Base-by-base conservation (phyloP, 257 asterid species). In the Solanum corneliomulleri region DNA sequence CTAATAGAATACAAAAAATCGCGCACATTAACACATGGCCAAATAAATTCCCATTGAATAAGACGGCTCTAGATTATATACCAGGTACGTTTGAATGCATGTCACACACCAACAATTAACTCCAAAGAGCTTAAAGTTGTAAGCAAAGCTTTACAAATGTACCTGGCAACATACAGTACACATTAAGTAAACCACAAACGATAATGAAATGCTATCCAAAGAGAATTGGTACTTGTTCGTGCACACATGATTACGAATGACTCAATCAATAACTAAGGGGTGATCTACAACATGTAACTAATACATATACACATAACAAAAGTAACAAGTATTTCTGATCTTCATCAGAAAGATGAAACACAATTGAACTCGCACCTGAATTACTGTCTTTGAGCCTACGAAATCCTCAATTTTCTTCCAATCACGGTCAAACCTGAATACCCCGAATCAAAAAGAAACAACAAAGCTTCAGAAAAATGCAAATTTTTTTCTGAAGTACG, bases 381-480 rank as follows among this genome's bases (percentile, higher is more conserved):
- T 96, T 71, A 95, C 99, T 23, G 99, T 94, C 91, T 96, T 96
- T 82, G 99, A 96, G 86, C 97, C 98, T 68, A 96, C 91, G 84
- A 96, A 96, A 88, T 94, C 99, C 90, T 96, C 99, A 86, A 96
- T 96, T 88, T 96, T 95, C 95, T 96, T 96, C 99, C 99, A 96
- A 88, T 96, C 99, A 21, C 99, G 98, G 86, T 96, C 99, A 87
- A 96, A 96, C 93, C 99, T 96, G 96, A 88, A 92, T 82, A 83
- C 47, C 45, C 86, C 75, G 85, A 68, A 84, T 82, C 56, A 31
- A 76, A 60, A 86, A 87, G 68, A 42, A 62, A 84, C 21, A 62
- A 7, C 20, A 5, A 81, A 87, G 85, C 78, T 89, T 89, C 91
- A 89, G 91, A 89, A 87, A 88, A 88, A 45, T 25, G 86, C 75